A percentile compares a stretch with the other conserved stretches of the same genome.
phyloP scores from a whole-genome alignment of 176 grass and related monocot genomes.

The Elaeis guineensis region DNA sequence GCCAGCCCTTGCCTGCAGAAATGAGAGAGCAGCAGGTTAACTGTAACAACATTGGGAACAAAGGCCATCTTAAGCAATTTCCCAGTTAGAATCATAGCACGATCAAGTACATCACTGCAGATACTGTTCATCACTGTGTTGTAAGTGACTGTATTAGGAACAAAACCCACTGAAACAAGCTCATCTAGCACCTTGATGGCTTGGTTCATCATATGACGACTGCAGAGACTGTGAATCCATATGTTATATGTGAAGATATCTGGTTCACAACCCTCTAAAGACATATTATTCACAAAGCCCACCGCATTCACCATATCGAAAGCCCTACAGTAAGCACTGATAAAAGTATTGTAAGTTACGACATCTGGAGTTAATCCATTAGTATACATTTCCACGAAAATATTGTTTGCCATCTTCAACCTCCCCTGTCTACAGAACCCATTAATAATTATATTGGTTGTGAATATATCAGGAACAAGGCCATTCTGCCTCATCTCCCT shows the following conservation, averaged over 20 bases:
- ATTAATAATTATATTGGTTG: constrained; percentile 77
- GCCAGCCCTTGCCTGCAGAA: constrained; percentile 90
- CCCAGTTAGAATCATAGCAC: constrained; percentile 76
- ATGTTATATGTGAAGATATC: constrained; percentile 98
- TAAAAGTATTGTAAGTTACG: constrained; percentile 84
- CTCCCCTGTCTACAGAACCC: constrained; percentile 72
- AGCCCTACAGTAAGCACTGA: constrained; percentile 62
- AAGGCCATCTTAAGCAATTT: constrained; percentile 85
- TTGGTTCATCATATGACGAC: constrained; percentile 50
- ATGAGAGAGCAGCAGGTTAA: constrained; percentile 84
- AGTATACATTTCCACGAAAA: constrained; percentile 49
- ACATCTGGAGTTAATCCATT: constrained; percentile 63
- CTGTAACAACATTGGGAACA: constrained; percentile 65
- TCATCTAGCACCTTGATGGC: constrained; percentile 66
- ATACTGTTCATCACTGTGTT: constrained; percentile 77
- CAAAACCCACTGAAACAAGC: constrained; percentile 39
- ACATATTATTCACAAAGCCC: constrained; percentile 70
- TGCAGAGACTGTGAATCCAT: constrained; percentile 76
- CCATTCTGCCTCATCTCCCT: constrained; percentile 66
- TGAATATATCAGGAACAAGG: constrained; percentile 85
- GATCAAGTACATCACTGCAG: constrained; percentile 71
- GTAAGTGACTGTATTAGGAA: constrained; percentile 66
- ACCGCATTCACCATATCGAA: constrained; percentile 52
- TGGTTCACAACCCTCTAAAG: constrained; percentile 58
- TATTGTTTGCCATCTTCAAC: constrained; percentile 46